A percentile compares a stretch with the other conserved stretches of the same genome.
Evolutionary conservation across 2,329 filamentous ascomycete genomes (phyloP).

Genomic region (Allantophomopsis cytisporea): DNA sequence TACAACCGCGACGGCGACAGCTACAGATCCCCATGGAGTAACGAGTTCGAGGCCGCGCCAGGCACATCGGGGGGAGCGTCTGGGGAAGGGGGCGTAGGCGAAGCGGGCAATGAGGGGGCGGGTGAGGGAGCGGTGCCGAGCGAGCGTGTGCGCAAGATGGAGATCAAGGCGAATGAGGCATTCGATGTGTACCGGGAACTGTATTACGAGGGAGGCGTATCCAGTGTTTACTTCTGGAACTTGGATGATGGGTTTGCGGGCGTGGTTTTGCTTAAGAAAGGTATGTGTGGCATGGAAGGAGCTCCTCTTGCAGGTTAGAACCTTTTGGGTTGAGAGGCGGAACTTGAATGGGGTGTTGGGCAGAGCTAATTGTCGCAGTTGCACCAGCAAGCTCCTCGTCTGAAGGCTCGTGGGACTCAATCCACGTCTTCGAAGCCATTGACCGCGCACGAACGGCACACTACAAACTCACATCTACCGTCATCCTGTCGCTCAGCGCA

Average conservation of each 20-base stretch:
- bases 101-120: constrained; percentile 40
- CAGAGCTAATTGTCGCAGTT: constrained; percentile 50
- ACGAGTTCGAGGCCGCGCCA: constrained; percentile 89
- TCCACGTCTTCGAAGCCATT: constrained; percentile 95
- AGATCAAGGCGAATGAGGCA: constrained; percentile 85
- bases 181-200: constrained; percentile 95
- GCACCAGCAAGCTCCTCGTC: constrained; percentile 28
- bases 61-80: constrained; percentile 38
- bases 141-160: constrained; percentile 85
- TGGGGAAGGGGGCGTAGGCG: constrained; percentile 30
- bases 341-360: too few relatives aligned
- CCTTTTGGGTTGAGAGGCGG: too few relatives aligned
- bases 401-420: constrained; percentile 88
- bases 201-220: constrained; percentile 94
- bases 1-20: constrained; percentile 99
- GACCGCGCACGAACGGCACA: constrained; percentile 85
- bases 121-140: constrained; percentile 78
- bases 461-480: constrained; percentile 95
- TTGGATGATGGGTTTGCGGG: constrained; percentile 95
- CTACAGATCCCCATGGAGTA: constrained; percentile 97
- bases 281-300: constrained; percentile 29
- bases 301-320: not conserved
- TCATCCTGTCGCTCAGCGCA: constrained; percentile 78
- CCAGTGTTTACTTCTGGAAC: constrained; percentile 97
- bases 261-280: constrained; percentile 90